Conservation (phyloP, 129 eudicot genomes). For the Logfia minima region DNA sequence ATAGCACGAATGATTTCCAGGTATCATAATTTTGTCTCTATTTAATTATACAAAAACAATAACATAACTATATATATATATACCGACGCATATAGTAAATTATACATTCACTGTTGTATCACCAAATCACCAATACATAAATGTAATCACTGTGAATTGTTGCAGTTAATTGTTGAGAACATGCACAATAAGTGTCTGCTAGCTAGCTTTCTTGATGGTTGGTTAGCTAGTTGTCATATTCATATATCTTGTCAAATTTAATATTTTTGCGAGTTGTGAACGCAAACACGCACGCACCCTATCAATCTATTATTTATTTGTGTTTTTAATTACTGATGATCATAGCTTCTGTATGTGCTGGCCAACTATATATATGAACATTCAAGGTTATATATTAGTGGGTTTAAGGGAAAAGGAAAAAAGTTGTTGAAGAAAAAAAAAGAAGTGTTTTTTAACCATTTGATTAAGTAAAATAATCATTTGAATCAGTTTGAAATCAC, state of each 20-base stretch:
- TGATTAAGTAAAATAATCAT: too few relatives aligned
- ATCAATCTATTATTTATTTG: neutral
- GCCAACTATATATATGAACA: conserved; percentile 21
- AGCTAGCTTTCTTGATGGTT: neutral
- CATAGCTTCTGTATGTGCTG: conserved; percentile 11
- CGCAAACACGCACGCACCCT: conserved; percentile 1
- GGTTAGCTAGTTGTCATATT: neutral
- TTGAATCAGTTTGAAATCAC: too few relatives aligned
- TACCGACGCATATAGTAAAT: neutral
- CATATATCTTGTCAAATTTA: conserved; percentile 22
- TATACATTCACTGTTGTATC: neutral
- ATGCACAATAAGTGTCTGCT: neutral
- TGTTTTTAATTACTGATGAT: conserved; percentile 1
- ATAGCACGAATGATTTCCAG: too few relatives aligned
- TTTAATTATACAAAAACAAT: too few relatives aligned
- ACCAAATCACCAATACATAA: neutral
- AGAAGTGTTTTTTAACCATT: too few relatives aligned
- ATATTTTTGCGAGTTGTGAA: conserved; percentile 14
- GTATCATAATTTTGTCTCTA: too few relatives aligned
- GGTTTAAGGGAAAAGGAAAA: too few relatives aligned
- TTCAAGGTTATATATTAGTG: too few relatives aligned
- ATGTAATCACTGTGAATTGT: neutral
- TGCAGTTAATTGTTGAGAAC: neutral
- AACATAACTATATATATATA: too few relatives aligned
- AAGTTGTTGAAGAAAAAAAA: too few relatives aligned